These are phyloP conservation scores for Microsporum canis DNA, from an alignment of 2,329 filamentous ascomycete genomes.

Conservation along the genomic window DNA sequence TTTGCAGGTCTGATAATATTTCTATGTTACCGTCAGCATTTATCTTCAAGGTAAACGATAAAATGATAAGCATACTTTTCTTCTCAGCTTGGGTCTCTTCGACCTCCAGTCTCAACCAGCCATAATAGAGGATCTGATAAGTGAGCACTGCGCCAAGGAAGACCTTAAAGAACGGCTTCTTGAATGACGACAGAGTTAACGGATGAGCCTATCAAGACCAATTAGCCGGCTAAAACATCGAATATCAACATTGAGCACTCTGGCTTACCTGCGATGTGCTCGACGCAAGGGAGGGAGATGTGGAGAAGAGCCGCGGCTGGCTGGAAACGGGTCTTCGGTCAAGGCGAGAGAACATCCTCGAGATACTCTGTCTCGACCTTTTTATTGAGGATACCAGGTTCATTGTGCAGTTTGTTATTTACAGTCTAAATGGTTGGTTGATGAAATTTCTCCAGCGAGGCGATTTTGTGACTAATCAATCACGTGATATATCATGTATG, in stretches of 20 bases:
- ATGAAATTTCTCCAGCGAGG: background rate
- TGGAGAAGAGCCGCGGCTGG: background rate
- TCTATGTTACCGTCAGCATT: conserved; percentile 2
- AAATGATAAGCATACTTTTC: conserved; percentile 24
- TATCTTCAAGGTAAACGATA: background rate
- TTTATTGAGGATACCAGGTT: background rate
- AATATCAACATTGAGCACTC: background rate
- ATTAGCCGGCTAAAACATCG: background rate
- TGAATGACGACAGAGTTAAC: conserved; percentile 28
- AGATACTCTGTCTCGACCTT: background rate
- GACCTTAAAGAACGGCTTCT: conserved; percentile 37
- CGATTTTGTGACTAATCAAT: background rate
- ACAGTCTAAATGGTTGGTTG: background rate
- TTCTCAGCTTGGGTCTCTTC: conserved; percentile 35
- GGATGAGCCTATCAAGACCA: background rate
- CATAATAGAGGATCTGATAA: conserved; percentile 39
- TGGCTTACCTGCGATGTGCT: background rate
- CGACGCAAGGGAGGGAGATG: background rate
- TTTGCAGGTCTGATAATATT: conserved; percentile 10
- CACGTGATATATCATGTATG: conserved; percentile 5
- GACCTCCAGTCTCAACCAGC: conserved; percentile 38
- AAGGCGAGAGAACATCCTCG: background rate
- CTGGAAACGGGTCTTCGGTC: background rate
- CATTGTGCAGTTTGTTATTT: background rate
- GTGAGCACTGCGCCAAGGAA: conserved; percentile 39